phyloP scores from a whole-genome alignment of 2,329 filamentous ascomycete species.

The Beauveria asiatica region DNA sequence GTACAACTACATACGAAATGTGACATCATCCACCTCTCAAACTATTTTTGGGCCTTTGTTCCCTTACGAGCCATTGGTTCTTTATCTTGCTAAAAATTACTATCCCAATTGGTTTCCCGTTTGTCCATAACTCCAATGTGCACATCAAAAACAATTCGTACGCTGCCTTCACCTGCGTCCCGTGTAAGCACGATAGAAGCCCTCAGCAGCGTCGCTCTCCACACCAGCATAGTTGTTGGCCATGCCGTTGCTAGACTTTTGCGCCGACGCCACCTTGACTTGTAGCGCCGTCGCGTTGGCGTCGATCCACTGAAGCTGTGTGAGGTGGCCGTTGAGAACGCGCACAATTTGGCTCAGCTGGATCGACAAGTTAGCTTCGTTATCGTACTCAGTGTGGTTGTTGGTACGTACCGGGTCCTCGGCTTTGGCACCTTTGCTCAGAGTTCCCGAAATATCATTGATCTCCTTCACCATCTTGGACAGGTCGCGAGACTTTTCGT shows the following conservation, averaged over 20 bases:
- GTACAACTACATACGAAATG: conserved; percentile 28
- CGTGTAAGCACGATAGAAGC: conserved; percentile 86
- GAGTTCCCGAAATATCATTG: conserved; percentile 79
- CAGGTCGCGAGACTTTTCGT: conserved; percentile 88
- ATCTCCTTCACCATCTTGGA: conserved; percentile 98
- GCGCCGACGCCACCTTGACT: conserved; percentile 71
- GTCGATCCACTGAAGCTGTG: conserved; percentile 90
- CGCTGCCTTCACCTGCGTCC: conserved; percentile 48
- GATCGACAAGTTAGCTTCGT: conserved; percentile 18
- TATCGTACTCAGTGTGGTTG: conserved; percentile 10
- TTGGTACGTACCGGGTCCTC: conserved; percentile 67
- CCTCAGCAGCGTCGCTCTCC: conserved; percentile 68
- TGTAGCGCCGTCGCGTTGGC: conserved; percentile 73
- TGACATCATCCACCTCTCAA: conserved; percentile 12
- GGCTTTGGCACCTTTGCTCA: conserved; percentile 82
- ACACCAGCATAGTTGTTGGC: conserved; percentile 48
- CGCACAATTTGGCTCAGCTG: conserved; percentile 91
- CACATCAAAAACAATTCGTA: conserved; percentile 4
- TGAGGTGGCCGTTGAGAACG: conserved; percentile 86
- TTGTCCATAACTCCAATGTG: conserved; percentile 10
- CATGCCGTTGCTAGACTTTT: conserved; percentile 64
- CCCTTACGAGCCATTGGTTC: neutral
- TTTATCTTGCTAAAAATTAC: conserved; percentile 3
- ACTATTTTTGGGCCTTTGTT: neutral
- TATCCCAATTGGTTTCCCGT: conserved; percentile 7